phyloP scores from a whole-genome alignment of 805 yeast genomes.

The Millerozyma acaciae region DNA sequence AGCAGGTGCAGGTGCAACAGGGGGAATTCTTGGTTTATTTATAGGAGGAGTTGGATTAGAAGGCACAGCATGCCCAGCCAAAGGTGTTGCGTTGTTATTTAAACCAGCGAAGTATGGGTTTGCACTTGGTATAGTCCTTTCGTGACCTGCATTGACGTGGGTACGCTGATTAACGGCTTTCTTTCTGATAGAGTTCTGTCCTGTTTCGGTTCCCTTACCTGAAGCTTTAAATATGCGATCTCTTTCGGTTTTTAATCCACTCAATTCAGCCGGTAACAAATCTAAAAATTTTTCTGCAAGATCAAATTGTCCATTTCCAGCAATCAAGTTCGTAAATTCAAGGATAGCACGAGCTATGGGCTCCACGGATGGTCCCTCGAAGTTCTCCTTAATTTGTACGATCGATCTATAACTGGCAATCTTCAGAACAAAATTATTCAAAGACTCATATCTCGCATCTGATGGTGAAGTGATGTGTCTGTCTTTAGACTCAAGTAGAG shows the following conservation, averaged over 20 bases:
- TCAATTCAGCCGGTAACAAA: constrained; percentile 69
- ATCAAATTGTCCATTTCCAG: constrained; percentile 79
- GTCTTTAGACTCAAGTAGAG: constrained; percentile 44
- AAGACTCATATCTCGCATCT: constrained; percentile 79
- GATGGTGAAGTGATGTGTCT: constrained; percentile 52
- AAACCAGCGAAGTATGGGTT: constrained; percentile 9
- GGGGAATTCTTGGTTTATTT: not conserved
- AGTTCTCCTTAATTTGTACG: constrained; percentile 30
- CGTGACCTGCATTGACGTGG: constrained; percentile 11
- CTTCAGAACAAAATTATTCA: constrained; percentile 80
- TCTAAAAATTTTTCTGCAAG: constrained; percentile 69
- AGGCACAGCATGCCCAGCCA: constrained; percentile 14
- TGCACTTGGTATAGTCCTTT: constrained; percentile 11
- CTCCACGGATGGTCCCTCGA: constrained; percentile 43
- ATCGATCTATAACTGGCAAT: constrained; percentile 68
- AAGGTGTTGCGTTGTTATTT: constrained; percentile 17
- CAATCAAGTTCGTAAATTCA: constrained; percentile 78
- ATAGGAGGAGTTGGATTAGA: constrained; percentile 14
- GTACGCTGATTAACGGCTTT: constrained; percentile 5
- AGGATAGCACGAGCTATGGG: constrained; percentile 58
- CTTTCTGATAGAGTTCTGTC: too few relatives aligned
- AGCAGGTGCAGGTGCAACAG: constrained; percentile 12
- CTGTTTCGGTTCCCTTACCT: constrained; percentile 20
- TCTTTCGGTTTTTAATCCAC: constrained; percentile 67
- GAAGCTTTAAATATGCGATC: constrained; percentile 75